Base-by-base conservation (phyloP, 176 grass and related monocot species). In the Pharus latifolius region DNA sequence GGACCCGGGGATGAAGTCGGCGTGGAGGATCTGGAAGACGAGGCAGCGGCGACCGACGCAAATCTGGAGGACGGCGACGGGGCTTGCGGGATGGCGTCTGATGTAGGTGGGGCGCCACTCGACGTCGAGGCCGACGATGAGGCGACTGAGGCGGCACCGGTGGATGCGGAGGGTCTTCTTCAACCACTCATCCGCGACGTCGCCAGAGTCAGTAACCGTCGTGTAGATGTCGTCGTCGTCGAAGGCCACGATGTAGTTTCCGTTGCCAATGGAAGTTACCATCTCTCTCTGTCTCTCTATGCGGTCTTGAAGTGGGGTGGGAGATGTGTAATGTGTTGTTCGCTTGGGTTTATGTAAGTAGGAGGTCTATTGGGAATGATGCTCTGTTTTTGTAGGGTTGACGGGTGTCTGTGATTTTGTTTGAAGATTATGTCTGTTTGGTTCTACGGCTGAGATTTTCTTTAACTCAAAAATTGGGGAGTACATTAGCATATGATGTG, bases 21-120 rank as follows among this genome's bases (percentile, higher is more conserved):
- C 49, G 27, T 0, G 79, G 63, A 72, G 24, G 81, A 88, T 75
- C 77, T 89, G 81, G 77, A 88, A 88, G 28, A 88, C 37, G 65
- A 88, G 65, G 71, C 81, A 77, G 55, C 70, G 76, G 33, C 53
- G 76, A 50, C 30, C 76, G 51, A 84, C 65, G 69, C 76, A 89
- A 63, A 89, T 14, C 77, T 89, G 86, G 48, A 89, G 64, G 57
- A 89, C 29, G 33, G 71, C 81, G 46, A 89, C 41, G 47, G 64
- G 54, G 53, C 37, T 41, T 10, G 56, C 20, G 13, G 31, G 15
- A 29, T 14, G 48, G 16, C 35, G 20, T 56, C 17, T 5, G 12
- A 1, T 2, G 29, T 4, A 11, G 32, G 29, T 16, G 34, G 86
- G 81, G 34, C 59, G 82, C 76, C 69, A 86, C 69, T 90, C 78